Conservation (phyloP, 129 eudicot species). For the Tagetes erecta region DNA sequence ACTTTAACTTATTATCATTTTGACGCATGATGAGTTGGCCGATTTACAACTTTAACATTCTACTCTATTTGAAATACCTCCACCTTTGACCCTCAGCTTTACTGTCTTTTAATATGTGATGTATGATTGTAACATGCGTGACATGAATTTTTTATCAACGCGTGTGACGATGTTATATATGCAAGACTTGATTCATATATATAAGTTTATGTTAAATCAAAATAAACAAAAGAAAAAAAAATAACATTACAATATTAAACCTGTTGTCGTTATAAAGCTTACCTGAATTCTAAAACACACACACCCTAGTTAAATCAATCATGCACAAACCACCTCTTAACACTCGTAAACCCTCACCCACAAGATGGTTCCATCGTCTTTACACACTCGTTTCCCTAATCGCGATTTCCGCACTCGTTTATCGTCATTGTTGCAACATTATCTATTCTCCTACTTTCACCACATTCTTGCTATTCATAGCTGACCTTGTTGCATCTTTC, state of each 20-base stretch:
- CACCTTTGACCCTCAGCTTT: too few species aligned
- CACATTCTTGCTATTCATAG: conserved; percentile 32
- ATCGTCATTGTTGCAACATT: conserved; percentile 47
- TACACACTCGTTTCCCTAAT: conserved; percentile 49
- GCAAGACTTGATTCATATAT: too few species aligned
- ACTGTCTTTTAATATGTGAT: too few species aligned
- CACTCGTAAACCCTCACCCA: conserved; percentile 38
- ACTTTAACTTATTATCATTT: too few species aligned
- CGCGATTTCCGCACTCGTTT: conserved; percentile 50
- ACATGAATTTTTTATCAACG: too few species aligned
- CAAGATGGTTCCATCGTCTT: conserved; percentile 49
- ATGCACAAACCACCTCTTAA: conserved; percentile 40
- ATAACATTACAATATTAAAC: background rate
- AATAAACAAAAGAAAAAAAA: too few species aligned
- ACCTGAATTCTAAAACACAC: background rate
- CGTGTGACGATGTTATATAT: too few species aligned
- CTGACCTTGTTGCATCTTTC: conserved; percentile 60
- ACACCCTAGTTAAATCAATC: background rate
- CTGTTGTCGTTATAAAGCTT: background rate
- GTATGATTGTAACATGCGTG: too few species aligned
- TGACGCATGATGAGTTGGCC: too few species aligned
- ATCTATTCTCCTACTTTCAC: conserved; percentile 37
- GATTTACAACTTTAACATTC: too few species aligned
- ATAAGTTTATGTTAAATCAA: too few species aligned
- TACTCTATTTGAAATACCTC: too few species aligned